These are phyloP conservation scores for Starmerella apis DNA, from an alignment of 805 yeast genomes.

Conservation along the genomic window DNA sequence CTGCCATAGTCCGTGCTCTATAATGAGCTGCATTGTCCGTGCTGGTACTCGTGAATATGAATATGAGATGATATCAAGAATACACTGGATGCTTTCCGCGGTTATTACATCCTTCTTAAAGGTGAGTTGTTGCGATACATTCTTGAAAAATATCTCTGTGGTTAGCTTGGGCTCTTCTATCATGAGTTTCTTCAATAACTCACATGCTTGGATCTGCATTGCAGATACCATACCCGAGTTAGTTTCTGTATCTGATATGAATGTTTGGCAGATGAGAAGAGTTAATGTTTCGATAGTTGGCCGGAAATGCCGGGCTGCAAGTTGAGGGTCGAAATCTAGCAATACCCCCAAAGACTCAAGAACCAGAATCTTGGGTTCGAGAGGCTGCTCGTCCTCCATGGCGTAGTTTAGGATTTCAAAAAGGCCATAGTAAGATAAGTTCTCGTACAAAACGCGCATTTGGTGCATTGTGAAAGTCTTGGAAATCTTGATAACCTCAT, in stretches of 20 bases:
- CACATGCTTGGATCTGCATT: conserved; percentile 11
- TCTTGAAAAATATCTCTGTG: not conserved
- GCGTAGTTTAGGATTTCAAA: conserved; percentile 65
- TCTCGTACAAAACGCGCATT: conserved; percentile 52
- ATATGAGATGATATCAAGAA: conserved; percentile 8
- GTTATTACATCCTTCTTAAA: not conserved
- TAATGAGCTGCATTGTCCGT: not conserved
- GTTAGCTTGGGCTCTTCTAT: not conserved
- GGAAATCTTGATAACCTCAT: conserved; percentile 69
- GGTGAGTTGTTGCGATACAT: not conserved
- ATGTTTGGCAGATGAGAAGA: not conserved
- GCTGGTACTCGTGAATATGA: conserved; percentile 2
- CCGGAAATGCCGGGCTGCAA: not conserved
- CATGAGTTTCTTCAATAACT: conserved; percentile 9
- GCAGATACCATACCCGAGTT: not conserved
- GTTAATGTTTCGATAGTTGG: not conserved
- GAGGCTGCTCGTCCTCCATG: conserved; percentile 38
- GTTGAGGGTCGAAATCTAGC: conserved; percentile 9
- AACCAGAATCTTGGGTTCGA: conserved; percentile 52
- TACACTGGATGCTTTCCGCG: not conserved
- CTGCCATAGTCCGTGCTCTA: conserved; percentile 6
- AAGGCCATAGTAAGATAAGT: conserved; percentile 57
- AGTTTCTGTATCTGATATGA: not conserved
- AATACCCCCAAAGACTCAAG: conserved; percentile 41
- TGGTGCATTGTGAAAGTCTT: conserved; percentile 54